A percentile compares a stretch with the other conserved stretches of the same genome.
Evolutionary conservation across 2,329 filamentous ascomycete species (phyloP).

Genomic region (Thielaviopsis punctulata): DNA sequence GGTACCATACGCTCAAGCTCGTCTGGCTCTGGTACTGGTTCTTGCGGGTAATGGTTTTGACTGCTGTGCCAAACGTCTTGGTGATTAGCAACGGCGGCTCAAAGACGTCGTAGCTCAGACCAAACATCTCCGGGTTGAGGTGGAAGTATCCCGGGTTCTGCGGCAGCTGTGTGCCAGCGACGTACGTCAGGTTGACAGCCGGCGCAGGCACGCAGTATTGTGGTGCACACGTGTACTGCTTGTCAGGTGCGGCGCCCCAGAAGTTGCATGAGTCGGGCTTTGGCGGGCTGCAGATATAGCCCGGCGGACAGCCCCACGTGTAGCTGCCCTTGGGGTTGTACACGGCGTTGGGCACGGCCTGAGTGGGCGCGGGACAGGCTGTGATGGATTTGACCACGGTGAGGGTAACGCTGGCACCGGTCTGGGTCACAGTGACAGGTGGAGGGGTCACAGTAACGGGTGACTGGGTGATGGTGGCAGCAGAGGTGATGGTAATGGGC

Average conservation of each 20-base stretch:
- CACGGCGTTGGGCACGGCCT: constrained; percentile 18
- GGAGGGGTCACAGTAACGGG: constrained; percentile 14
- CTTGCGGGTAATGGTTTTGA: constrained; percentile 29
- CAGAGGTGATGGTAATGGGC: constrained; percentile 1
- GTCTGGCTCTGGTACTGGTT: constrained; percentile 39
- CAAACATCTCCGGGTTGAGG: constrained; percentile 43
- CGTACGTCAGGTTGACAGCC: constrained; percentile 14
- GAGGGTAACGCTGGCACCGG: constrained; percentile 10
- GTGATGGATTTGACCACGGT: constrained; percentile 19
- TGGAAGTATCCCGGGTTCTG: constrained; percentile 41
- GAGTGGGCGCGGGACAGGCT: constrained; percentile 18
- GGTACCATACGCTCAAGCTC: constrained; percentile 23
- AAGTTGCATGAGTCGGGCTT: constrained; percentile 33
- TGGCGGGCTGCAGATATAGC: constrained; percentile 33
- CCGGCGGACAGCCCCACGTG: constrained; percentile 37
- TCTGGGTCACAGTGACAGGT: constrained; percentile 17
- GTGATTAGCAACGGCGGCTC: constrained; percentile 25
- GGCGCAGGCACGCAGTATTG: constrained; percentile 29
- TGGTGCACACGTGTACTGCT: constrained; percentile 30
- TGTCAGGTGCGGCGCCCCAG: constrained; percentile 29
- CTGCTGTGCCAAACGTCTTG: constrained; percentile 20
- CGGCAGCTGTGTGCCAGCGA: neutral
- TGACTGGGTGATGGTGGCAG: constrained; percentile 13
- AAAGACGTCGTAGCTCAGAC: constrained; percentile 46
- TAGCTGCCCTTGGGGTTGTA: constrained; percentile 23